Percentiles rank a stretch among this genome's conserved stretches.
phyloP scores from a whole-genome alignment of 805 yeast genomes.

The Naumovozyma castellii region DNA sequence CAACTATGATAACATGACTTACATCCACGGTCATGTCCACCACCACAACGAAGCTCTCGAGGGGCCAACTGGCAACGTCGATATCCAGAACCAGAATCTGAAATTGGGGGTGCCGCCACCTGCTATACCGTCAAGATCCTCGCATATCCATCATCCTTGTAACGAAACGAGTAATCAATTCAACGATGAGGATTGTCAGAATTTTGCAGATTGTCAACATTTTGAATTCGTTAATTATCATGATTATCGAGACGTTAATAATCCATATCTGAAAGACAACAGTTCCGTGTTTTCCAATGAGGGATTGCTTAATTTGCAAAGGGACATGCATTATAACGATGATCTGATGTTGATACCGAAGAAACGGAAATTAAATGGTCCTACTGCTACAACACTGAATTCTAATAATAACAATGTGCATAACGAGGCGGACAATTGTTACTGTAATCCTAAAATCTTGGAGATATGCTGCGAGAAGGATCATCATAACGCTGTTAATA shows the following conservation, averaged over 20 bases:
- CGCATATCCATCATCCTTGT: neutral
- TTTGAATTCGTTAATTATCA: conserved; percentile 36
- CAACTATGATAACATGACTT: conserved; percentile 50
- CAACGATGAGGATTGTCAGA: conserved; percentile 1
- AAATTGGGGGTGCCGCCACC: neutral
- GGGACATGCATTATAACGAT: conserved; percentile 3
- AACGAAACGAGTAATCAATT: neutral
- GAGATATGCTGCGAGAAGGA: conserved; percentile 35
- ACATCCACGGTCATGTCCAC: conserved; percentile 62
- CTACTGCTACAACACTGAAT: conserved; percentile 5
- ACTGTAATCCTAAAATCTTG: conserved; percentile 32
- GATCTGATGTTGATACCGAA: conserved; percentile 15
- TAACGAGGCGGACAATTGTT: conserved; percentile 11
- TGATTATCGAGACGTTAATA: conserved; percentile 5
- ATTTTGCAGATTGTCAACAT: conserved; percentile 31
- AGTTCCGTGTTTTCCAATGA: neutral
- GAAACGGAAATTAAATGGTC: neutral
- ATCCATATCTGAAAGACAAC: neutral
- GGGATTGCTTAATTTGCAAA: neutral
- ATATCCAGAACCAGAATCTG: neutral
- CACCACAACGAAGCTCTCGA: conserved; percentile 13
- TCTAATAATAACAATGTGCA: neutral
- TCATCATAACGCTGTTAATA: conserved; percentile 12
- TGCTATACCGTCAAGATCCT: neutral
- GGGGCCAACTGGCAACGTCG: neutral